A percentile compares a stretch with the other conserved stretches of the same genome.
Evolutionary conservation across 768 basidiomycete species (phyloP).

Genomic region (Psilocybe sp.): DNA sequence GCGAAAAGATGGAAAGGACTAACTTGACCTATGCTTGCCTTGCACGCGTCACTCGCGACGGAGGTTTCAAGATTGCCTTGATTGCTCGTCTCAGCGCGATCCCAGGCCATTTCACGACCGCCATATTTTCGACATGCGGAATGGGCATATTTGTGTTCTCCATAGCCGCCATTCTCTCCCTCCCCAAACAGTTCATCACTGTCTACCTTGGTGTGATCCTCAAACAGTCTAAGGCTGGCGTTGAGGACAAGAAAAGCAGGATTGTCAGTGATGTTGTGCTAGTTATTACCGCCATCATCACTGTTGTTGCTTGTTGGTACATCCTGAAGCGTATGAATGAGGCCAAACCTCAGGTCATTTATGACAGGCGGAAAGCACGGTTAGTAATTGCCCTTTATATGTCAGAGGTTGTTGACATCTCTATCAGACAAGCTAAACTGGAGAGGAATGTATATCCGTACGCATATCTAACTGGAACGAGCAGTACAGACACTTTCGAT

Average conservation of each 20-base stretch:
- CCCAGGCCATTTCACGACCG: constrained; percentile 88
- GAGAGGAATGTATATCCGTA: constrained; percentile 22
- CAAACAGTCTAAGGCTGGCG: constrained; percentile 44
- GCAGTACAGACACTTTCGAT: constrained; percentile 23
- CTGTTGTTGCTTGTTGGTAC: constrained; percentile 80
- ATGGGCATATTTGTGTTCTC: constrained; percentile 79
- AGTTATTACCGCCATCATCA: constrained; percentile 66
- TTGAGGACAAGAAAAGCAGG: constrained; percentile 44
- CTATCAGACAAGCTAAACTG: constrained; percentile 52
- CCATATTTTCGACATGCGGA: constrained; percentile 86
- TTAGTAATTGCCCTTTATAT: constrained; percentile 21
- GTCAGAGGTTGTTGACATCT: neutral
- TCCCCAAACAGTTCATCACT: constrained; percentile 90
- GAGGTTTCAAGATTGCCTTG: constrained; percentile 83
- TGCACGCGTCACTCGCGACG: constrained; percentile 73
- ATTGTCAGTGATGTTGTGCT: constrained; percentile 72
- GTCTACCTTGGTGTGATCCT: constrained; percentile 87
- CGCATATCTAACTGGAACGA: constrained; percentile 11
- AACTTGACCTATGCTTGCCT: constrained; percentile 61
- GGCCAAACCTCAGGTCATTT: constrained; percentile 65
- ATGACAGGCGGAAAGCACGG: constrained; percentile 70
- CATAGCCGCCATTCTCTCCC: constrained; percentile 74
- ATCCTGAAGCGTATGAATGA: constrained; percentile 70
- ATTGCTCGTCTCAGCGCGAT: constrained; percentile 79
- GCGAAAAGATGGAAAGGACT: constrained; percentile 66